Conservation (phyloP, 2,329 filamentous ascomycete species). For the Diaporthe velutina region DNA sequence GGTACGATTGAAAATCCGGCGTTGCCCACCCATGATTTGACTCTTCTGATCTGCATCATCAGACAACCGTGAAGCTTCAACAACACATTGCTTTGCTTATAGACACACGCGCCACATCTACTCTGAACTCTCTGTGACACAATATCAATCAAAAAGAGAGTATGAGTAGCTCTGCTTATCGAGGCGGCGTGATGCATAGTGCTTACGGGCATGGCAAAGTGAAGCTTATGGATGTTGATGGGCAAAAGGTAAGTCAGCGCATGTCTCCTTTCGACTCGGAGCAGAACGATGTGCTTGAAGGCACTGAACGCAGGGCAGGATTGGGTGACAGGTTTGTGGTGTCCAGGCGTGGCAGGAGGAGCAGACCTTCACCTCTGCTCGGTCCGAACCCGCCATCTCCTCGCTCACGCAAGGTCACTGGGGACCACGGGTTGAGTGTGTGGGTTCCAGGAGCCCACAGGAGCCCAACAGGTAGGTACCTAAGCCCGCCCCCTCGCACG, state of each 20-base stretch:
- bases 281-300: not conserved
- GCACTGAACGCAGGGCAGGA: not conserved
- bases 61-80: not conserved
- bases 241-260: not conserved
- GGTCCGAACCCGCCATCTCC: not conserved
- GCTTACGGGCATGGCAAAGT: not conserved
- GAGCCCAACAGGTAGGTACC: not conserved
- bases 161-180: not conserved
- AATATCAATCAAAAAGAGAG: not conserved
- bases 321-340: not conserved
- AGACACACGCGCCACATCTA: not conserved
- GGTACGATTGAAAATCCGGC: not conserved
- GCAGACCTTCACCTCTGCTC: not conserved
- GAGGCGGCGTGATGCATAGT: not conserved
- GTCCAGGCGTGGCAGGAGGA: not conserved
- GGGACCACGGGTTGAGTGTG: not conserved
- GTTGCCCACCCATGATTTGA: not conserved
- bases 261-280: not conserved
- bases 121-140: not conserved
- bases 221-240: not conserved
- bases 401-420: not conserved
- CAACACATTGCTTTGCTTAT: no score
- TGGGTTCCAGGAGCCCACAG: conserved; percentile 27
- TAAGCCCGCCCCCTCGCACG: conserved; percentile 11
- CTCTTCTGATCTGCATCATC: not conserved